Percentiles rank a stretch among this genome's conserved stretches.
Evolutionary conservation across 441 rosid genomes (phyloP).

Genomic region (Erodium chrysanthum): DNA sequence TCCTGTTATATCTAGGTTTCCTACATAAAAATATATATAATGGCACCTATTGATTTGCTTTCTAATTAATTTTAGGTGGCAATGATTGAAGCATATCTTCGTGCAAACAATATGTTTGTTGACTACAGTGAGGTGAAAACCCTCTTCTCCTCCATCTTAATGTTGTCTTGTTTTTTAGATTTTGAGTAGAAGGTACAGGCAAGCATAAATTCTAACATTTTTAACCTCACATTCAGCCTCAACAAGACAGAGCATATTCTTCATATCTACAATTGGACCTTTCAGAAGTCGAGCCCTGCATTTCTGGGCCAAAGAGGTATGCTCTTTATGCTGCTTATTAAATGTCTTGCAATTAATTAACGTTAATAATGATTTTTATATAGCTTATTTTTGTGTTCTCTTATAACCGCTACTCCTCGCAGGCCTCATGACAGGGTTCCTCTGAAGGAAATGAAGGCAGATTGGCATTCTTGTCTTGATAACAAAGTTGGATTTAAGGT

Average conservation of each 20-base stretch:
- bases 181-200: not conserved
- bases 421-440: slow-evolving; percentile 98
- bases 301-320: slow-evolving; percentile 87
- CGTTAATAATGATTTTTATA: not conserved
- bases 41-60: slow-evolving; percentile 19
- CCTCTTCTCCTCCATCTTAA: not conserved
- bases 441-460: slow-evolving; percentile 73
- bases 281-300: slow-evolving; percentile 18
- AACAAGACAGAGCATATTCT: slow-evolving; percentile 75
- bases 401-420: slow-evolving; percentile 19
- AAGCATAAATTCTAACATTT: slow-evolving; percentile 1
- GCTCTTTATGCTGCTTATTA: slow-evolving; percentile 12
- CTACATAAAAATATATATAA: slow-evolving; percentile 6
- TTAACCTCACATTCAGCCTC: slow-evolving; percentile 51
- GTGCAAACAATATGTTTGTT: slow-evolving; percentile 92
- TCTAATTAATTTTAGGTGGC: slow-evolving; percentile 45
- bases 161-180: not conserved
- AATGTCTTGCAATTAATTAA: too few species aligned
- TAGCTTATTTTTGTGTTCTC: not conserved
- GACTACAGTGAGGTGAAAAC: slow-evolving; percentile 72
- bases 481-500: slow-evolving; percentile 1
- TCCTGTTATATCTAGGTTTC: slow-evolving; percentile 12
- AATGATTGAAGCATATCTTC: slow-evolving; percentile 90
- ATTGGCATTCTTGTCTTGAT: not conserved
- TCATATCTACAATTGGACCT: slow-evolving; percentile 76